Percentiles rank a stretch among this genome's conserved stretches.
Conservation (phyloP, 106 monocot genomes). For the Alisma plantagoaquatica region DNA sequence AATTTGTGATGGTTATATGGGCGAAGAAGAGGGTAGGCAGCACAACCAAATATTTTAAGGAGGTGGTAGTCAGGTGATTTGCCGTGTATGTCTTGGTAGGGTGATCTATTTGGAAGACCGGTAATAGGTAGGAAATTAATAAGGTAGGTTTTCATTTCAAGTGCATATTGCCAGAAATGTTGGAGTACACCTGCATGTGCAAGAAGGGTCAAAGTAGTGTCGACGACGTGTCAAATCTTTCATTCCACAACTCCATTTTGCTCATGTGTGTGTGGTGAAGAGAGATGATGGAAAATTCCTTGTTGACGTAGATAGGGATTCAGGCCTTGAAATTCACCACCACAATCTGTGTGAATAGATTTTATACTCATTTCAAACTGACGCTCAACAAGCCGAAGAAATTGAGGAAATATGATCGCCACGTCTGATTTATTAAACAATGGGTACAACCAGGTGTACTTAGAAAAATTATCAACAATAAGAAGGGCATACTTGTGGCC, state of each 20-base stretch:
- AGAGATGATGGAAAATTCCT: not conserved
- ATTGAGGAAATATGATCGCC: not conserved
- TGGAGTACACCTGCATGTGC: not conserved
- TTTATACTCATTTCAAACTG: not conserved
- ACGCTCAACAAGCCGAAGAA: not conserved
- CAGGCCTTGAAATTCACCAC: not conserved
- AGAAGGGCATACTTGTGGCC: not conserved
- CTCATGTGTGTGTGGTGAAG: not conserved
- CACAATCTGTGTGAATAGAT: not conserved
- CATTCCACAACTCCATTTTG: slow-evolving; percentile 2
- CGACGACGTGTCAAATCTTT: not conserved
- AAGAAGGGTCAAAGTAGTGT: not conserved
- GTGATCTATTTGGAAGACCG: not conserved
- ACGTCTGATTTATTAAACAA: not conserved
- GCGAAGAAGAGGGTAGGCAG: not conserved
- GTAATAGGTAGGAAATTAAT: not conserved
- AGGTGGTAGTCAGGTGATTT: not conserved
- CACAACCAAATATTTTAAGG: not conserved
- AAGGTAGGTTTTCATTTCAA: not conserved
- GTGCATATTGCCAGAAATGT: not conserved
- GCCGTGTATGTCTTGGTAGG: not conserved
- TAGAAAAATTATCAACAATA: not conserved
- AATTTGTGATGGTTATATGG: not conserved
- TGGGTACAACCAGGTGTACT: not conserved
- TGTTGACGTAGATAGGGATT: not conserved